Conservation (phyloP, 2,329 filamentous ascomycete genomes). For the Dactylellina parvicollis region DNA sequence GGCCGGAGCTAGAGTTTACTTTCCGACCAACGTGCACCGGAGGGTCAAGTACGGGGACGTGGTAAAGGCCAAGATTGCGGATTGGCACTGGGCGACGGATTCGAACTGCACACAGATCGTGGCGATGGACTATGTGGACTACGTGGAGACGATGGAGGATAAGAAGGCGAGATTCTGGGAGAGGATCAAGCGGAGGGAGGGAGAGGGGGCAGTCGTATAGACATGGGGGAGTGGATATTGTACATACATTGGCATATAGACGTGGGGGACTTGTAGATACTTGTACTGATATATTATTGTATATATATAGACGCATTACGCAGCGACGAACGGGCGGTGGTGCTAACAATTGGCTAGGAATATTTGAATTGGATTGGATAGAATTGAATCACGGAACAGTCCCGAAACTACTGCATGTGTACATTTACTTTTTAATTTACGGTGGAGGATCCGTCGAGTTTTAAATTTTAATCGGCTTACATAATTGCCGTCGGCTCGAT, state of each 20-base stretch:
- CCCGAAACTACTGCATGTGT: background rate
- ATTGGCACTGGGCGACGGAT: constrained; percentile 46
- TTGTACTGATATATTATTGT: constrained; percentile 2
- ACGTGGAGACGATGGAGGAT: constrained; percentile 27
- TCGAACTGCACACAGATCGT: constrained; percentile 31
- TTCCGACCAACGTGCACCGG: constrained; percentile 24
- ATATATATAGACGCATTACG: constrained; percentile 12
- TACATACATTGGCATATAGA: no score
- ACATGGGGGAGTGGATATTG: no score
- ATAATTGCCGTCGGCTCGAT: constrained; percentile 1
- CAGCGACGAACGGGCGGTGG: no score
- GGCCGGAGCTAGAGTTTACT: constrained; percentile 31
- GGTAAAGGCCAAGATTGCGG: constrained; percentile 20
- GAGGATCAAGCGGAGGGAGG: constrained; percentile 34
- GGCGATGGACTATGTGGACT: constrained; percentile 49
- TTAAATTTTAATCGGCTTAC: background rate
- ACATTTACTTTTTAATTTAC: background rate
- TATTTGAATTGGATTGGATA: no score
- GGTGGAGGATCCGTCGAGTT: constrained; percentile 46
- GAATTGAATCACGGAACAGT: no score
- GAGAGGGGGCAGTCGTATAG: constrained; percentile 16
- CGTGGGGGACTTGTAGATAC: background rate
- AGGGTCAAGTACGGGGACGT: constrained; percentile 33
- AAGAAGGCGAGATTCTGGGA: constrained; percentile 40
- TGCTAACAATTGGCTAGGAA: no score